A percentile compares a stretch with the other conserved stretches of the same genome.
phyloP scores from a whole-genome alignment of 306 rosid genomes.

The Erythrophleum fordii region DNA sequence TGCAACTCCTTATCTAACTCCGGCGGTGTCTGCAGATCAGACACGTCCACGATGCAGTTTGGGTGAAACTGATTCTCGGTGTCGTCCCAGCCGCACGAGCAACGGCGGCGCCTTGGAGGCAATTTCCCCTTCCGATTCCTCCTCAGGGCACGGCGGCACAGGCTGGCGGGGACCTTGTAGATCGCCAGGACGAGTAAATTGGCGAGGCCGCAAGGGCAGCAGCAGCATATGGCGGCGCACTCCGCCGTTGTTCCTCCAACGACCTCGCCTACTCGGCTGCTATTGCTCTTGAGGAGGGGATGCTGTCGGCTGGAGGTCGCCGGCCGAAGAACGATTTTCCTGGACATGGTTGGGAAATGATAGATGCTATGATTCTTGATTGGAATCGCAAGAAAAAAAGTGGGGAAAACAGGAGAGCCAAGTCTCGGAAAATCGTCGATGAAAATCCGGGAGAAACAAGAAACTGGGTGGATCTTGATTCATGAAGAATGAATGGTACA shows the following conservation, averaged over 20 bases:
- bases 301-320: constrained; percentile 42
- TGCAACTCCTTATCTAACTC: constrained; percentile 66
- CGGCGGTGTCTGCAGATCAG: not conserved
- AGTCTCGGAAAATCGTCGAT: too few species aligned
- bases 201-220: constrained; percentile 62
- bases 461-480: not conserved
- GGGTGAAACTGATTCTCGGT: constrained; percentile 44
- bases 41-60: not conserved
- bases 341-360: constrained; percentile 37
- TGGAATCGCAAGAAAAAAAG: not conserved
- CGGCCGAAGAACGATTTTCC: constrained; percentile 32
- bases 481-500: not conserved
- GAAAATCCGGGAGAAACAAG: not conserved
- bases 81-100: constrained; percentile 48
- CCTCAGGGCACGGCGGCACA: constrained; percentile 53
- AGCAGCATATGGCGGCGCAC: constrained; percentile 88
- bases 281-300: constrained; percentile 41
- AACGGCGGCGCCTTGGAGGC: constrained; percentile 26
- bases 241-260: constrained; percentile 85
- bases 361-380: not conserved
- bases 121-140: constrained; percentile 37
- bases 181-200: constrained; percentile 60
- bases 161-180: constrained; percentile 76
- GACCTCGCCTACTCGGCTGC: constrained; percentile 60
- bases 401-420: not conserved